Evolutionary conservation across 140 eudicot genomes (phyloP).

Genomic region (Artemisia princeps): DNA sequence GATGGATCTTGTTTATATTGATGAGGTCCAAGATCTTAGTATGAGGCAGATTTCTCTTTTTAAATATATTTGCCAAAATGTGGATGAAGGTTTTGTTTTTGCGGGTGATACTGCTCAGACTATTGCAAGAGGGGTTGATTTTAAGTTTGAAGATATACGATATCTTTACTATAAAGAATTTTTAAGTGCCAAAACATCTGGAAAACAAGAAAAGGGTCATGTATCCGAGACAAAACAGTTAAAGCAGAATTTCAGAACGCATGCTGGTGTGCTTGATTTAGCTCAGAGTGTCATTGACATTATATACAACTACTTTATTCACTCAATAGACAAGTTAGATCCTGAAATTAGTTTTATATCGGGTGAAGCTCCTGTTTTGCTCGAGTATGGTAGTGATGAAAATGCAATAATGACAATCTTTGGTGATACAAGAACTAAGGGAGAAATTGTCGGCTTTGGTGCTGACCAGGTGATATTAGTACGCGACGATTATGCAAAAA

Average conservation of each 20-base stretch:
- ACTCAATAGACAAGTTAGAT: constrained; percentile 47
- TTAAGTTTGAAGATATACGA: constrained; percentile 65
- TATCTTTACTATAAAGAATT: constrained; percentile 57
- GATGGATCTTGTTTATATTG: constrained; percentile 64
- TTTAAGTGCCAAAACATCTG: constrained; percentile 18
- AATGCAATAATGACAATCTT: constrained; percentile 52
- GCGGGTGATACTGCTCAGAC: constrained; percentile 87
- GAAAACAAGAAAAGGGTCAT: constrained; percentile 46
- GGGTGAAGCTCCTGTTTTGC: constrained; percentile 69
- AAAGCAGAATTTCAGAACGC: constrained; percentile 62
- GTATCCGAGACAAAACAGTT: constrained; percentile 40
- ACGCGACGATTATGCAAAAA: constrained; percentile 49
- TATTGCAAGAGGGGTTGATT: constrained; percentile 70
- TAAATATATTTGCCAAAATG: constrained; percentile 58
- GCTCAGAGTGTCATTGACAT: constrained; percentile 67
- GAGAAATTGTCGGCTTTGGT: constrained; percentile 55
- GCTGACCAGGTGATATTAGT: constrained; percentile 81
- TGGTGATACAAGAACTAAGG: constrained; percentile 33
- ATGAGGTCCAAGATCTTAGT: constrained; percentile 80
- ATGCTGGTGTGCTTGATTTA: constrained; percentile 64
- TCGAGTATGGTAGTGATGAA: constrained; percentile 50
- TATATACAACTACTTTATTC: constrained; percentile 46
- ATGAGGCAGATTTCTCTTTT: constrained; percentile 62
- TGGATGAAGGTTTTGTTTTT: constrained; percentile 62
- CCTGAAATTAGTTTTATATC: constrained; percentile 64